phyloP scores from a whole-genome alignment of 306 rosid species.

The Vigna hirtella region DNA sequence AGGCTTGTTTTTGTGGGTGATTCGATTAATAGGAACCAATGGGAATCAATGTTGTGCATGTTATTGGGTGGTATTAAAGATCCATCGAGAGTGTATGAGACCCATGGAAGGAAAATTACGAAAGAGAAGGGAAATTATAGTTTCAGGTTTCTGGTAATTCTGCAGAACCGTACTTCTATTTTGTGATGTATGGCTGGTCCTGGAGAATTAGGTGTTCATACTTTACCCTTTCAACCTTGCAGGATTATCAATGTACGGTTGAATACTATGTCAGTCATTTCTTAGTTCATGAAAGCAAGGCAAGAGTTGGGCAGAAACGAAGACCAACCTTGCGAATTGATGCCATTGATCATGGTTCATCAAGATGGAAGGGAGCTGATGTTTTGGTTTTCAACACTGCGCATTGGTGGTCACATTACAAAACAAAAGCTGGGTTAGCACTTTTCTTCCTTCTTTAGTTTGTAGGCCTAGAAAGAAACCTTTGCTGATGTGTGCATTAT shows the following conservation, averaged over 20 bases:
- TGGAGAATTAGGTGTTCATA: constrained; percentile 21
- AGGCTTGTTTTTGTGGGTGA: constrained; percentile 96
- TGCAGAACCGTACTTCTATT: constrained; percentile 34
- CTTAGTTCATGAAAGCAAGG: constrained; percentile 87
- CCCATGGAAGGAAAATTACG: constrained; percentile 80
- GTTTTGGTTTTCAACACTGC: constrained; percentile 90
- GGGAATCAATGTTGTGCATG: constrained; percentile 97
- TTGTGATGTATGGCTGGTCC: constrained; percentile 24
- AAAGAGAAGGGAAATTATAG: constrained; percentile 82
- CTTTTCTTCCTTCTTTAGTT: constrained; percentile 36
- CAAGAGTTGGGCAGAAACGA: constrained; percentile 77
- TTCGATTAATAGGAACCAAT: constrained; percentile 92
- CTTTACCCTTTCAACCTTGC: constrained; percentile 22
- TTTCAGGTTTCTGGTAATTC: constrained; percentile 87
- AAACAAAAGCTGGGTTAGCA: constrained; percentile 91
- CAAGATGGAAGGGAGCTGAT: constrained; percentile 95
- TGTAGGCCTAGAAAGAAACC: constrained; percentile 19
- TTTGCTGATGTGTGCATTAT: constrained; percentile 23
- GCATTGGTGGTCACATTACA: constrained; percentile 98
- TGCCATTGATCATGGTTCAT: constrained; percentile 79
- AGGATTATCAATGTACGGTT: constrained; percentile 94
- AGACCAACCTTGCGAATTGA: constrained; percentile 78
- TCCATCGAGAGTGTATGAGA: constrained; percentile 81
- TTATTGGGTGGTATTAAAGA: constrained; percentile 70
- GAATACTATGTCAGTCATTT: constrained; percentile 82